These are phyloP conservation scores for Schizopora paradoxa DNA, from an alignment of 1,284 basidiomycete species.

Conservation along the genomic window DNA sequence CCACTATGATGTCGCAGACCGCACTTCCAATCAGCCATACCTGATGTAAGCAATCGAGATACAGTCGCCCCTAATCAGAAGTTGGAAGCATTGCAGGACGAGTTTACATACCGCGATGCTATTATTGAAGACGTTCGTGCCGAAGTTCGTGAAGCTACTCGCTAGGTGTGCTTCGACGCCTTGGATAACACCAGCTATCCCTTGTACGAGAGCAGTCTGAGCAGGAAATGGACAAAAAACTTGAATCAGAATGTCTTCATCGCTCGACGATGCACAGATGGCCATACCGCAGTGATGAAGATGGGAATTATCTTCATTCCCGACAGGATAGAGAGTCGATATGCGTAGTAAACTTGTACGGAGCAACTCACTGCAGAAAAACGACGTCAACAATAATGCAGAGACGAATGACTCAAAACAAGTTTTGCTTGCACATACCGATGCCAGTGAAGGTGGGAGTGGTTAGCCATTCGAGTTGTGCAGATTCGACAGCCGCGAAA, in stretches of 20 bases:
- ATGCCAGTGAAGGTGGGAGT: constrained; percentile 1
- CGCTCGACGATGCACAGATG: too few species aligned
- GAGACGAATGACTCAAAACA: background rate
- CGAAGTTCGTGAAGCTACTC: background rate
- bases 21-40: constrained; percentile 3
- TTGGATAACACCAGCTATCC: background rate
- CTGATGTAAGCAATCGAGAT: background rate
- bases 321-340: background rate
- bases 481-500: background rate
- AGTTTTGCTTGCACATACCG: background rate
- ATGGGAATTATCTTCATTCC: background rate
- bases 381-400: too few species aligned
- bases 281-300: background rate
- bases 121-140: background rate
- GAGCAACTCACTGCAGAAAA: background rate
- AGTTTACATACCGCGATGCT: background rate
- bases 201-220: constrained; percentile 1
- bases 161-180: background rate
- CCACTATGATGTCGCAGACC: constrained; percentile 1
- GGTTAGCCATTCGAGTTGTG: constrained; percentile 1
- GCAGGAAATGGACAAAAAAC: too few species aligned
- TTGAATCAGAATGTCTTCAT: background rate
- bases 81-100: background rate
- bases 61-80: too few species aligned
- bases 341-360: constrained; percentile 5